Evolutionary conservation across 2,329 filamentous ascomycete genomes (phyloP), one percentile per base, ranked within the genome.

Genomic region (Didymellaceae sp.): DNA sequence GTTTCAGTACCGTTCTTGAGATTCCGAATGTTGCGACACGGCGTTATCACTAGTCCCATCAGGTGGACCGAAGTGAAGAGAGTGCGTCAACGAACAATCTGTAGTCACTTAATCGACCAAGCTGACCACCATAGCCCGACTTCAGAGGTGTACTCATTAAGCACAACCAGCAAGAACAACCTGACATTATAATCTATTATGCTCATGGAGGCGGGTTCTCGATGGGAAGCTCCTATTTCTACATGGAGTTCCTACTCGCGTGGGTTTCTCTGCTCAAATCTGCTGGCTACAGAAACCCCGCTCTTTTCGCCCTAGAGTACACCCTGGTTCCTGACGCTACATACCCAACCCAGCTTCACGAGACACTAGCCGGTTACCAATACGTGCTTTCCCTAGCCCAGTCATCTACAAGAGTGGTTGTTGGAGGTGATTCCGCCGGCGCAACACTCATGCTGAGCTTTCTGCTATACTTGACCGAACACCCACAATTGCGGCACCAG

Each of bases 161-260:
- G 32, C 75, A 82, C 34, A 80, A 90, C 60, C 79, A 82, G 13
- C 76, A 79, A 30, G 74, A 78, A 39, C 77, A 82, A 45, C 87
- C 89, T 0, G 90, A 94, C 67, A 77, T 94, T 46, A 85, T 91
- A n/a, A 73, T 95, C 2, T 93, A 91, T 68, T 94, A 94, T 68
- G 83, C 84, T 31, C 90, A 95, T 68, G 90, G 88, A 13, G 91
- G 91, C 17, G 91, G 91, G 0, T 94, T 95, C 69, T 84, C 85
- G 6, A 89, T 95, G 86, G 91, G 90, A 3, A 91, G 88, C 10
- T 79, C 82, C 14, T 89, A 88, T 74, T 95, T 95, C 71, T 95
- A 95, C 70, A 82, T 73, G 63, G 91, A 95, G 64, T 94, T 93
- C 59, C 78, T 95, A 2, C 76, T 93, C 45, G 82, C 85, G 7